Percentiles rank a stretch among this genome's conserved stretches.
Evolutionary conservation across 352 stramenopile genomes (phyloP).

Genomic region (Phytopythium chamaehyphon): DNA sequence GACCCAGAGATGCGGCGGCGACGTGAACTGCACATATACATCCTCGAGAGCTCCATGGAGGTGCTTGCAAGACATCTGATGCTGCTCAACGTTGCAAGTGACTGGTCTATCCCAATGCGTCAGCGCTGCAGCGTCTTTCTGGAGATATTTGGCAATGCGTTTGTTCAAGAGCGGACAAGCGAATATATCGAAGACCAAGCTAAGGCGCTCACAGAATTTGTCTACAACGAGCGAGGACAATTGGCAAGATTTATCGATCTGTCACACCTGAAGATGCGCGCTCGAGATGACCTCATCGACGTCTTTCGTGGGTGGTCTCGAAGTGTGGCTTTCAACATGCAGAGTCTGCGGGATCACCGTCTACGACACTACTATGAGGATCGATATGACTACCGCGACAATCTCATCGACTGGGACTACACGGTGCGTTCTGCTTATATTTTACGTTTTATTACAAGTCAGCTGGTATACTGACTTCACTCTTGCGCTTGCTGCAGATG

Average conservation of each 20-base stretch:
- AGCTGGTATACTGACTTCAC: not conserved
- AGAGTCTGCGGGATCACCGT: constrained; percentile 77
- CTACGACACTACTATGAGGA: constrained; percentile 90
- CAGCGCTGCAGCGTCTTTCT: constrained; percentile 89
- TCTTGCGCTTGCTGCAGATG: constrained; percentile 42
- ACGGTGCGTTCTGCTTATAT: constrained; percentile 43
- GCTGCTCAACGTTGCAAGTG: constrained; percentile 80
- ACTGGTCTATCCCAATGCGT: constrained; percentile 86
- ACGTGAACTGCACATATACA: constrained; percentile 78
- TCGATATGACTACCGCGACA: constrained; percentile 91
- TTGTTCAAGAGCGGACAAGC: constrained; percentile 86
- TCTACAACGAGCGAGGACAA: constrained; percentile 62
- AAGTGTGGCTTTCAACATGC: constrained; percentile 72
- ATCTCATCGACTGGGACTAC: constrained; percentile 96
- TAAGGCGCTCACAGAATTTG: constrained; percentile 60
- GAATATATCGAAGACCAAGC: constrained; percentile 79
- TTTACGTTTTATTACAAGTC: too few relatives aligned
- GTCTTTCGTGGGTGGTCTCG: constrained; percentile 81
- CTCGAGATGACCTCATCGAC: constrained; percentile 86
- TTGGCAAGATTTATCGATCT: constrained; percentile 75
- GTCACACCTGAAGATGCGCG: constrained; percentile 86
- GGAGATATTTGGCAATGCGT: constrained; percentile 92
- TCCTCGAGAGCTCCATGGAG: constrained; percentile 86
- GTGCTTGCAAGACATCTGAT: constrained; percentile 86
- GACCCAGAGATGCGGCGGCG: constrained; percentile 17